These are phyloP conservation scores for Ochromonas danica DNA, from an alignment of 108 stramenopile species.

Conservation along the genomic window DNA sequence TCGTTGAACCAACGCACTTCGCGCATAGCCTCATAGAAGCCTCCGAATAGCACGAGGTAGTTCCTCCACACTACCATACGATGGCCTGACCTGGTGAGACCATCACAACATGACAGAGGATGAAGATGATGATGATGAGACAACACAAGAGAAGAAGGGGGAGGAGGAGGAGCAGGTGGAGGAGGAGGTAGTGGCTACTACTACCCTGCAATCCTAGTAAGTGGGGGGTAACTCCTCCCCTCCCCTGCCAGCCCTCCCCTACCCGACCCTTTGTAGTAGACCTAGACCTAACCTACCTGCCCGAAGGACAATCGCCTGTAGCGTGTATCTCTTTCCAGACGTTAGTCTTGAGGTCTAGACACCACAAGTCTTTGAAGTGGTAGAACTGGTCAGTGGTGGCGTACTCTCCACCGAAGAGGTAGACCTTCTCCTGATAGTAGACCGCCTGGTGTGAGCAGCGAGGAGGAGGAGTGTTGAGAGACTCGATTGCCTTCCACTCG, in stretches of 20 bases:
- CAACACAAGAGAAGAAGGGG: too few relatives aligned
- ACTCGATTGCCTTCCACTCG: constrained; percentile 54
- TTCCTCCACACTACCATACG: constrained; percentile 80
- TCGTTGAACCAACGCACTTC: constrained; percentile 61
- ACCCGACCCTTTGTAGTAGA: too few relatives aligned
- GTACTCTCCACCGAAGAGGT: constrained; percentile 90
- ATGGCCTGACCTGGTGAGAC: constrained; percentile 66
- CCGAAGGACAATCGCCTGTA: constrained; percentile 65
- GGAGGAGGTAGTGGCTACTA: too few relatives aligned
- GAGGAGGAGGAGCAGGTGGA: too few relatives aligned
- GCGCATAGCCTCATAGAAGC: constrained; percentile 82
- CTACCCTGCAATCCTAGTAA: too few relatives aligned
- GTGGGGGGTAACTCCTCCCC: too few relatives aligned
- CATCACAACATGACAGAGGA: neutral
- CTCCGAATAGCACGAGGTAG: constrained; percentile 89
- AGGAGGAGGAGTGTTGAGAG: constrained; percentile 70
- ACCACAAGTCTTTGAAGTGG: constrained; percentile 90
- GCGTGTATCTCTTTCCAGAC: constrained; percentile 74
- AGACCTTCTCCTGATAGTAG: constrained; percentile 76
- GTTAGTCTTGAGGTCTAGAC: constrained; percentile 67
- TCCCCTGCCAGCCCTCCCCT: too few relatives aligned
- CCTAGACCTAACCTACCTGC: constrained; percentile 56
- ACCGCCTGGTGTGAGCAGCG: constrained; percentile 89
- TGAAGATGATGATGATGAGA: neutral
- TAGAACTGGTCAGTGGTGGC: constrained; percentile 86